phyloP scores from a whole-genome alignment of 768 basidiomycete species.

The Dendrothele bispora region DNA sequence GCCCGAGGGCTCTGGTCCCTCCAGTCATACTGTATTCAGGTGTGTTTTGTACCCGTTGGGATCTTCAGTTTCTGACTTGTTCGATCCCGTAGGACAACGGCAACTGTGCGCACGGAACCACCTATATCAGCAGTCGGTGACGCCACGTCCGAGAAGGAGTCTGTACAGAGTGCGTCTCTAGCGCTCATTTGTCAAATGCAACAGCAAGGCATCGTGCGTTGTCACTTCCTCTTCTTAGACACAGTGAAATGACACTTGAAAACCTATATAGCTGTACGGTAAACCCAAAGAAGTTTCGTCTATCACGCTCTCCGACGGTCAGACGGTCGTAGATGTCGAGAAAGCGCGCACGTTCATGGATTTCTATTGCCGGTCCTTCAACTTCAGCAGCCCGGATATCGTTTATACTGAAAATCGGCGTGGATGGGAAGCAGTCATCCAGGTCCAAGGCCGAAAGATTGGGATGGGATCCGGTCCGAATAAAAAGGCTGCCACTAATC shows the following conservation, averaged over 20 bases:
- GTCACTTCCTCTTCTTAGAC: slow-evolving; percentile 3
- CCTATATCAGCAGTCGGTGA: slow-evolving; percentile 65
- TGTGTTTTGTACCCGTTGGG: slow-evolving; percentile 15
- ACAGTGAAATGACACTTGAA: too few relatives aligned
- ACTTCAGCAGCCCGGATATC: slow-evolving; percentile 73
- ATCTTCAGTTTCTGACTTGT: neutral
- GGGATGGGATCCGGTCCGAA: slow-evolving; percentile 69
- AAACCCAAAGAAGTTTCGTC: slow-evolving; percentile 10
- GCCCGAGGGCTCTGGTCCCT: neutral
- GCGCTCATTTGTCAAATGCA: slow-evolving; percentile 74
- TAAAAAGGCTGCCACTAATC: slow-evolving; percentile 72
- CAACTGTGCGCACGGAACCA: slow-evolving; percentile 35
- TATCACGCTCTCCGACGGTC: slow-evolving; percentile 58
- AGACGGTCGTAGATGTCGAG: slow-evolving; percentile 57
- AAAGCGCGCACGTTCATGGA: slow-evolving; percentile 90
- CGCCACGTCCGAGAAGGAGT: slow-evolving; percentile 53
- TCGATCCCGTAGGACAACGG: slow-evolving; percentile 34
- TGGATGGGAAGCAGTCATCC: slow-evolving; percentile 74
- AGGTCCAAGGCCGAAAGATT: slow-evolving; percentile 75
- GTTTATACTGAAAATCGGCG: slow-evolving; percentile 42
- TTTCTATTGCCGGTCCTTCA: slow-evolving; percentile 84
- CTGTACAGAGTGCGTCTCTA: slow-evolving; percentile 75
- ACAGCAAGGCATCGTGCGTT: slow-evolving; percentile 60
- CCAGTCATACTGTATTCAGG: neutral
- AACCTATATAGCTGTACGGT: slow-evolving; percentile 1